Evolutionary conservation across 805 yeast species (phyloP), one percentile per base, ranked within the genome.

Genomic region (Sporopachydermia quercuum): DNA sequence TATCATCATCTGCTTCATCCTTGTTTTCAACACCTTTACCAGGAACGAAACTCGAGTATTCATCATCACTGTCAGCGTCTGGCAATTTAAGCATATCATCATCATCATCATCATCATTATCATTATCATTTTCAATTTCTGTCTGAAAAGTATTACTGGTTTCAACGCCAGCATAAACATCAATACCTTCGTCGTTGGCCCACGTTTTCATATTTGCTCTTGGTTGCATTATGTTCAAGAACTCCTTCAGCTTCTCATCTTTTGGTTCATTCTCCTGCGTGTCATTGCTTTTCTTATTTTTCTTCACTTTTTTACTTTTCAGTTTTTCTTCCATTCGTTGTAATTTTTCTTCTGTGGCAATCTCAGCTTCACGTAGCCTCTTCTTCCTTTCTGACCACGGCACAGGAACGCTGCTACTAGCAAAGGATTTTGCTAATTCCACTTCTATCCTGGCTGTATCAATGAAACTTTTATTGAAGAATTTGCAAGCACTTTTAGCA

Each of bases 371-470:
- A n/a, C 66, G 62, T 42, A 53, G 43, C 43, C 67, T 58, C 41
- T 61, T 65, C 56, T 63, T 72, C 41, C 71, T 73, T 45, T 62
- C 30, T 18, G 42, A 5, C 35, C 40, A 16, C 0, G 87, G 73
- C 43, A 72, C 63, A 15, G 93, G 91, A 4, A 85, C 86, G 11
- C 65, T 63, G 2, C 93, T 87, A 57, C 86, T 96, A 27, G 82
- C 77, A 60, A 84, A 78, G 34, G 89, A 71, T 59, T 83, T 84
- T 1, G 98, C 98, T 40, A 79, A 51, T 34, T 74, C 74, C 11
- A 91, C 97, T 36, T 74, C 76, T 15, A 91, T 70, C 48, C 71
- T 74, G 2, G 93, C 68, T 1, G 96, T 86, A 51, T 84, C 91
- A 42, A 91, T 75, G 55, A 75, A 91, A 1, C 94, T 72, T 4